A percentile compares a stretch with the other conserved stretches of the same genome.
phyloP scores from a whole-genome alignment of 345 rosid species.

The Pugionium cornutum region DNA sequence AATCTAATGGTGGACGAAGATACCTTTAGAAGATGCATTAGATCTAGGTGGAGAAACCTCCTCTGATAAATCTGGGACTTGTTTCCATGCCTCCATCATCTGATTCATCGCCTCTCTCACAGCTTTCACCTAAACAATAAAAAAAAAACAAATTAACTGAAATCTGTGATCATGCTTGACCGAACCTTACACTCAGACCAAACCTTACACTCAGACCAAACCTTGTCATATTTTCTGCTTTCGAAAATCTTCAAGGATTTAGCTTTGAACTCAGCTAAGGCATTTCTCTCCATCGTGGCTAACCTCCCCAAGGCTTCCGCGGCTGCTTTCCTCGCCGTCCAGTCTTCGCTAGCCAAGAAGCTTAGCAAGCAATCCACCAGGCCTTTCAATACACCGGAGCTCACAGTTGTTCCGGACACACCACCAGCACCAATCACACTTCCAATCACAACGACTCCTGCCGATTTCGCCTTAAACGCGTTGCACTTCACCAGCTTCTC shows the following conservation, averaged over 20 bases:
- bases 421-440: constrained; percentile 88
- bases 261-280: constrained; percentile 62
- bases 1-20: constrained; percentile 8
- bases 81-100: constrained; percentile 92
- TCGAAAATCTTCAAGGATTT: constrained; percentile 69
- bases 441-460: constrained; percentile 70
- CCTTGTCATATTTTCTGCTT: constrained; percentile 83
- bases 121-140: constrained; percentile 70
- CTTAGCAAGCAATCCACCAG: constrained; percentile 66
- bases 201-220: constrained; percentile 27
- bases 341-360: constrained; percentile 68
- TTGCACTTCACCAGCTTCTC: constrained; percentile 76
- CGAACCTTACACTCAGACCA: constrained; percentile 10
- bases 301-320: constrained; percentile 77
- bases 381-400: constrained; percentile 52
- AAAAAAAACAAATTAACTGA: not conserved
- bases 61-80: constrained; percentile 81
- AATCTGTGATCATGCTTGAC: constrained; percentile 5
- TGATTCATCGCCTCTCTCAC: constrained; percentile 87
- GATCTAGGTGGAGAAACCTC: constrained; percentile 73
- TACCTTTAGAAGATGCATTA: constrained; percentile 70
- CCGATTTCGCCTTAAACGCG: constrained; percentile 73
- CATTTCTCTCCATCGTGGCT: constrained; percentile 72
- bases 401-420: constrained; percentile 37
- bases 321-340: constrained; percentile 92